phyloP scores from a whole-genome alignment of 495 filamentous ascomycete species.

The Pyronema domesticum region DNA sequence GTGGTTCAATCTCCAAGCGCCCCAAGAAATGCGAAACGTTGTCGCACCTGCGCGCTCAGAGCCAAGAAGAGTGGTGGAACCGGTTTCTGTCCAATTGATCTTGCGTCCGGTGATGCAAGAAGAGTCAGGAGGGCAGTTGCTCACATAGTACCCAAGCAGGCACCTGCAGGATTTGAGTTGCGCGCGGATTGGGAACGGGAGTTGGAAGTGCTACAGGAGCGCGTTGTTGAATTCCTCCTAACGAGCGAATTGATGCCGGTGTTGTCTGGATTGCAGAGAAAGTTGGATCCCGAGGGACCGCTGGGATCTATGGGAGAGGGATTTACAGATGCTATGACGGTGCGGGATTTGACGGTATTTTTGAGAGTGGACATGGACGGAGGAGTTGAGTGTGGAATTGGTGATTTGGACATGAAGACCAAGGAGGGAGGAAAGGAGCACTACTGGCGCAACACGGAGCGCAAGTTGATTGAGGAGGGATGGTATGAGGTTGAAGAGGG shows the following conservation, averaged over 20 bases:
- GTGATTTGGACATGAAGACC: conserved; percentile 81
- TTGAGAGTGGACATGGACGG: conserved; percentile 36
- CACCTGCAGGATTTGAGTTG: conserved; percentile 3
- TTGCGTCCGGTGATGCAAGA: conserved; percentile 22
- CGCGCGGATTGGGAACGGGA: conserved; percentile 6
- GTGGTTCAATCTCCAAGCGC: conserved; percentile 66
- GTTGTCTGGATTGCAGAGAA: conserved; percentile 33
- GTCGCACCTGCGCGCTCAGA: conserved; percentile 68
- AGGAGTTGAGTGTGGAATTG: conserved; percentile 53
- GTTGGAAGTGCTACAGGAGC: conserved; percentile 1
- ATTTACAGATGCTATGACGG: conserved; percentile 51
- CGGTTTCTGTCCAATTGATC: conserved; percentile 27
- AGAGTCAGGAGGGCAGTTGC: conserved; percentile 26
- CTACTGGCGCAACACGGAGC: conserved; percentile 57
- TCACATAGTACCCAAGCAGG: conserved; percentile 14
- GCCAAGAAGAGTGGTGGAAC: conserved; percentile 9
- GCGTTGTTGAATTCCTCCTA: conserved; percentile 14
- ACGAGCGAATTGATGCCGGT: conserved; percentile 23
- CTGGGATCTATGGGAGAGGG: conserved; percentile 2
- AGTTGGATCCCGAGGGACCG: conserved; percentile 32
- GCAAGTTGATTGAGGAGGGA: conserved; percentile 43
- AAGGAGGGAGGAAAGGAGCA: conserved; percentile 43
- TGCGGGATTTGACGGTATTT: conserved; percentile 77
- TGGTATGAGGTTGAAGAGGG: conserved; percentile 49
- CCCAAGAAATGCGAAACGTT: conserved; percentile 44